Percentiles rank a stretch among this genome's conserved stretches.
These are phyloP conservation scores for Fusarium anthophilum DNA, from an alignment of 2,329 filamentous ascomycete genomes.

Conservation along the genomic window DNA sequence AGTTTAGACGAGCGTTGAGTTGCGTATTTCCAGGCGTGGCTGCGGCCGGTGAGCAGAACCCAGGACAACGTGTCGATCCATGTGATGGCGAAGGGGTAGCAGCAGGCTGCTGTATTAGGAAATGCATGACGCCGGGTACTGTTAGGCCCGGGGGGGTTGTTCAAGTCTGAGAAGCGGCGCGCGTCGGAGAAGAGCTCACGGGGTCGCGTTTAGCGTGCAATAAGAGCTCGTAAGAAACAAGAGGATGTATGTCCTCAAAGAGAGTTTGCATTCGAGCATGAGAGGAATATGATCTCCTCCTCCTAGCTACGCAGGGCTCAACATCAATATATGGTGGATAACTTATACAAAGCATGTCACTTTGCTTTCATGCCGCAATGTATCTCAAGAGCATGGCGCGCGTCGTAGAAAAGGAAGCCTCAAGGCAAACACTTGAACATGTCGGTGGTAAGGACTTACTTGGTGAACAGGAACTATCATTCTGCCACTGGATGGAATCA, in stretches of 20 bases:
- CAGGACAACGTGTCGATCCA: constrained; percentile 36
- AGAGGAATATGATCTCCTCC: constrained; percentile 19
- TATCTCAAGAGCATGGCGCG: constrained; percentile 23
- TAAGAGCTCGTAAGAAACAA: constrained; percentile 16
- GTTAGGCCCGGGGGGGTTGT: constrained; percentile 29
- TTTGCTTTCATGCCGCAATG: constrained; percentile 14
- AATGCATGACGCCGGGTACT: constrained; percentile 38
- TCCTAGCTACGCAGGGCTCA: constrained; percentile 13
- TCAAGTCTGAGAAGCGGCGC: constrained; percentile 33
- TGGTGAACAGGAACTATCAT: background rate
- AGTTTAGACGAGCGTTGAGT: background rate
- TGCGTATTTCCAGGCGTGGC: constrained; percentile 33
- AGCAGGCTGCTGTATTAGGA: constrained; percentile 41
- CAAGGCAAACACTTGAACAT: background rate
- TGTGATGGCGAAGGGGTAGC: constrained; percentile 39
- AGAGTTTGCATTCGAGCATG: background rate
- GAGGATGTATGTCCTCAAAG: constrained; percentile 5
- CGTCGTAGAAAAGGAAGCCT: constrained; percentile 4
- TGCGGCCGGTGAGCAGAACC: constrained; percentile 41
- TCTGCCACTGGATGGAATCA: constrained; percentile 10
- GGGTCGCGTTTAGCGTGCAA: constrained; percentile 40
- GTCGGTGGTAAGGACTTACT: background rate
- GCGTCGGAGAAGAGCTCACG: constrained; percentile 37
- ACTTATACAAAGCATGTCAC: background rate
- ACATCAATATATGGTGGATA: background rate